These are phyloP conservation scores for Curvularia hawaiiensis DNA, from an alignment of 2,329 filamentous ascomycete genomes.

Conservation along the genomic window DNA sequence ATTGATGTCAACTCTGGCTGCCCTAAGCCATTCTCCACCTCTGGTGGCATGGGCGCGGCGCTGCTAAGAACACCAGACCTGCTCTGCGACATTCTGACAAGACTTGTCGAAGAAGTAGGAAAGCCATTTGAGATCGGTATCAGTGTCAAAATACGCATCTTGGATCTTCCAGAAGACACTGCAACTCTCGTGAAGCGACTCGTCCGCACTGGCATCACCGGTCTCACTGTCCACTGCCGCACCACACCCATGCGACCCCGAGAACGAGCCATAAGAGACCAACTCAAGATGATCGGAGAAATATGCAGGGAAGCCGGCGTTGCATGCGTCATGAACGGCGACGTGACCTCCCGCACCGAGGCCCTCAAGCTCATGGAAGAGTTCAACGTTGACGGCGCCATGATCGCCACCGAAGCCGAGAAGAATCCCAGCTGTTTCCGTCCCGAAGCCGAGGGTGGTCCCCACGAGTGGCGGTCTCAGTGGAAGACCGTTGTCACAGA, in stretches of 20 bases:
- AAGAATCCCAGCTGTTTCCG: conserved; percentile 90
- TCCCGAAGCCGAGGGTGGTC: conserved; percentile 68
- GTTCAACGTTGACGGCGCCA: conserved; percentile 88
- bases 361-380: conserved; percentile 73
- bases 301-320: conserved; percentile 85
- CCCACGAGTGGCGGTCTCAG: conserved; percentile 55
- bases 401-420: conserved; percentile 96
- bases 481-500: conserved; percentile 80
- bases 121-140: conserved; percentile 86
- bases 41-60: conserved; percentile 93
- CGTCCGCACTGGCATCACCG: conserved; percentile 86
- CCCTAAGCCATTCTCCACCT: conserved; percentile 94
- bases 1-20: conserved; percentile 99
- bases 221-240: conserved; percentile 91
- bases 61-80: conserved; percentile 84
- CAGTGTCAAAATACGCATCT: conserved; percentile 92
- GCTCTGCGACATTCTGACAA: conserved; percentile 80
- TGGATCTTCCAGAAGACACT: conserved; percentile 78
- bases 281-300: conserved; percentile 80
- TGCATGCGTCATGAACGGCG: conserved; percentile 94
- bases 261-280: conserved; percentile 83
- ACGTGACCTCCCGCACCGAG: conserved; percentile 77
- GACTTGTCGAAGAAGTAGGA: conserved; percentile 78
- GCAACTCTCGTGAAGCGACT: conserved; percentile 77
- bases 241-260: conserved; percentile 94